Conservation (phyloP, 306 rosid genomes). For the Lathyrus sativus region DNA sequence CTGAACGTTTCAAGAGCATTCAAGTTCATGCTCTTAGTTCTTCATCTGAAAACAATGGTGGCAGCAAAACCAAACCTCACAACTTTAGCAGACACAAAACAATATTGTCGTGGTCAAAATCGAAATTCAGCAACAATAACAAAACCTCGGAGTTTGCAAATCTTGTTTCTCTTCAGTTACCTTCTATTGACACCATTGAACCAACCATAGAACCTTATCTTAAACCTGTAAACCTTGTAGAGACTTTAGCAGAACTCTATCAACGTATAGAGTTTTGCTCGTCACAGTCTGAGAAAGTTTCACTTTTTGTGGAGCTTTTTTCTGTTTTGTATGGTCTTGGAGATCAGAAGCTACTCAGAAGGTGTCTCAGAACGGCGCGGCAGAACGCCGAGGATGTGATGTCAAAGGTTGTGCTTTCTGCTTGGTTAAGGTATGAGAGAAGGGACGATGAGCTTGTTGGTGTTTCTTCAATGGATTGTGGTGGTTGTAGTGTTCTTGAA, state of each 20-base stretch:
- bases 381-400: slow-evolving; percentile 63
- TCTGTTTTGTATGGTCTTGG: slow-evolving; percentile 57
- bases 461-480: slow-evolving; percentile 60
- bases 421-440: slow-evolving; percentile 78
- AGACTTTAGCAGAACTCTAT: slow-evolving; percentile 61
- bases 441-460: slow-evolving; percentile 80
- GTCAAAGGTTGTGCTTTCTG: slow-evolving; percentile 72
- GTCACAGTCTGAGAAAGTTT: slow-evolving; percentile 49
- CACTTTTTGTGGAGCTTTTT: slow-evolving; percentile 58
- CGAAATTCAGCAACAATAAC: slow-evolving; percentile 50
- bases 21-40: slow-evolving; percentile 78
- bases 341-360: slow-evolving; percentile 69
- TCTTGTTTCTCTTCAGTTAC: slow-evolving; percentile 54
- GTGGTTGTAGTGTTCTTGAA: slow-evolving; percentile 59
- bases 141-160: slow-evolving; percentile 45
- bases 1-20: slow-evolving; percentile 64
- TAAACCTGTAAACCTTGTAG: slow-evolving; percentile 60
- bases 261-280: slow-evolving; percentile 51
- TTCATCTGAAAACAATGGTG: slow-evolving; percentile 46
- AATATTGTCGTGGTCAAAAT: slow-evolving; percentile 57
- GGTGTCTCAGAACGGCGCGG: slow-evolving; percentile 62
- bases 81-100: slow-evolving; percentile 45
- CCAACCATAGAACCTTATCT: slow-evolving; percentile 67
- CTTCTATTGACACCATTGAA: slow-evolving; percentile 60
- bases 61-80: slow-evolving; percentile 46